Evolutionary conservation across 225 moss, liverwort and hornwort genomes (phyloP), one percentile per base, ranked within the genome.

Genomic region (Marchantia polymorpha): DNA sequence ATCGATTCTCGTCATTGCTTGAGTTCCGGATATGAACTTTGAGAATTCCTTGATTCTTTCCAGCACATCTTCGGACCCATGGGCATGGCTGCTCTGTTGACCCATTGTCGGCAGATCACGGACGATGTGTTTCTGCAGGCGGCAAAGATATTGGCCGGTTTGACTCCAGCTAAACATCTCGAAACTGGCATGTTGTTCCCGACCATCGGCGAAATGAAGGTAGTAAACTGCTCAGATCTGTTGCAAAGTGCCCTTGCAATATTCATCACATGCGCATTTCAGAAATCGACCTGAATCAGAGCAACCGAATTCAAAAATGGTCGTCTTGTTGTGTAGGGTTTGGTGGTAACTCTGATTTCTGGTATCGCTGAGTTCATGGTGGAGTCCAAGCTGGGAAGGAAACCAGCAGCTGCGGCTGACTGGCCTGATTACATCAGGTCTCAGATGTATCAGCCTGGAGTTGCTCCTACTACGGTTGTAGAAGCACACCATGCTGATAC

Each of bases 201-300:
- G 2, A 76, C 66, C 48, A 87, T 87, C 60, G 78, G 81, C 56
- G 73, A 87, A 30, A 87, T 87, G 87, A 87, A 87, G 84, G 87
- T 87, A 52, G 3, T 54, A 69, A 12, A 26, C 26, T 68, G n/a
- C 47, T 8, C 9, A 23, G 48, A 64, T 7, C 23, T 12, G 10
- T 64, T 10, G 53, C 25, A 27, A 22, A 50, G 16, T 46, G 23
- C 29, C 0, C 19, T 19, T 67, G 20, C 12, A 31, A 0, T 51
- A 10, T 11, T 52, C 0, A 23, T 25, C 11, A 55, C 20, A 23
- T 53, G 27, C 25, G 14, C 20, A 74, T 8, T 13, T 19, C 6
- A 9, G 10, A 27, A 8, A 74, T 26, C 15, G 26, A 26, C n/a
- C 51, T 25, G 17, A 30, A 48, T 20, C 27, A 55, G 15, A 31